Percentiles rank a stretch among this genome's conserved stretches.
Evolutionary conservation across 2,329 filamentous ascomycete genomes (phyloP).

Genomic region (Lasiodiplodia theobromae): DNA sequence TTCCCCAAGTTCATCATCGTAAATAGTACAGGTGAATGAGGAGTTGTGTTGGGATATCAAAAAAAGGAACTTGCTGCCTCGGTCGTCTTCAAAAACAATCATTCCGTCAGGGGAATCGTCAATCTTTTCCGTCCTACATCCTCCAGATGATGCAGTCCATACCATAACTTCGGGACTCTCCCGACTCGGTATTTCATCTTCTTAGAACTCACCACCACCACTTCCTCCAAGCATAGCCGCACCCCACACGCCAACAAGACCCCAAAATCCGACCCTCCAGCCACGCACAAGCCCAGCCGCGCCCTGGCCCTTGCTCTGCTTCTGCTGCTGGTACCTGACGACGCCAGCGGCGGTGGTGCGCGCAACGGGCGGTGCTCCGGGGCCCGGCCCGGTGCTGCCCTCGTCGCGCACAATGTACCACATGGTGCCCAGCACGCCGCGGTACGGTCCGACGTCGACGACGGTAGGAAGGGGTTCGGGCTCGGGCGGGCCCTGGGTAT

Average conservation of each 20-base stretch:
- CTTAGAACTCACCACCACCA: constrained; percentile 47
- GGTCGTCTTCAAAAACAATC: background rate
- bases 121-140: background rate
- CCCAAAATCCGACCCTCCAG: constrained; percentile 82
- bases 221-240: constrained; percentile 63
- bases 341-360: constrained; percentile 40
- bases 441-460: constrained; percentile 79
- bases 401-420: constrained; percentile 86
- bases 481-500: background rate
- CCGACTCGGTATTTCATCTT: background rate
- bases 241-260: constrained; percentile 75
- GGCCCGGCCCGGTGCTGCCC: constrained; percentile 57
- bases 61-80: background rate
- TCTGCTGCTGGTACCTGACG: constrained; percentile 39
- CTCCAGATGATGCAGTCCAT: background rate
- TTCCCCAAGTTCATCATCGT: constrained; percentile 8
- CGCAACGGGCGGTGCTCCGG: constrained; percentile 35
- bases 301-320: constrained; percentile 69
- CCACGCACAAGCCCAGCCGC: constrained; percentile 73
- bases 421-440: constrained; percentile 90
- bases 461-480: constrained; percentile 67
- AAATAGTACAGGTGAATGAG: constrained; percentile 10
- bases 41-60: constrained; percentile 14
- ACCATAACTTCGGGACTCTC: background rate
- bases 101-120: background rate